Percentiles rank a stretch among this genome's conserved stretches.
phyloP scores from a whole-genome alignment of 148 eudicot genomes.

The Fallopia convolvulus region DNA sequence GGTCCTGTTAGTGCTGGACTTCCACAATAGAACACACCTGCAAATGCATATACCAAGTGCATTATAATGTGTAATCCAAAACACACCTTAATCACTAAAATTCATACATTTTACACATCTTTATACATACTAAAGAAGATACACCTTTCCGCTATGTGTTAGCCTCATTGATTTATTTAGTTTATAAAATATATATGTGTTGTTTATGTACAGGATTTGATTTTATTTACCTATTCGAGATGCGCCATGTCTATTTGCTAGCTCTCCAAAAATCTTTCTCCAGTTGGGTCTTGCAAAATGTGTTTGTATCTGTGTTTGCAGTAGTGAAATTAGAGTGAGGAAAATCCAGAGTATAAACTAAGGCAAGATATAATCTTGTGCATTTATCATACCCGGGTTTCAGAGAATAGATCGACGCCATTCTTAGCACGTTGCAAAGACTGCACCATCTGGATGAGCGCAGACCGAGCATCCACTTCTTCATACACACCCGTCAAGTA shows the following conservation, averaged over 20 bases:
- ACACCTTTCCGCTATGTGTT: too few relatives aligned
- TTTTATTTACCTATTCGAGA: slow-evolving; percentile 53
- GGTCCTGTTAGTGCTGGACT: slow-evolving; percentile 54
- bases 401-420: slow-evolving; percentile 85
- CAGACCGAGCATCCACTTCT: slow-evolving; percentile 98
- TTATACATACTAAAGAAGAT: too few relatives aligned
- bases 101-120: neutral
- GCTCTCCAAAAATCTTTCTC: slow-evolving; percentile 62
- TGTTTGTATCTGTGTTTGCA: slow-evolving; percentile 57
- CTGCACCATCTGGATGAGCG: slow-evolving; percentile 89
- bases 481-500: slow-evolving; percentile 92
- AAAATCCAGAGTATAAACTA: too few relatives aligned
- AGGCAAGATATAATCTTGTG: too few relatives aligned
- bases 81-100: neutral
- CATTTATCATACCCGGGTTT: slow-evolving; percentile 58
- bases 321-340: neutral
- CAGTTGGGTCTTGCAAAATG: slow-evolving; percentile 99
- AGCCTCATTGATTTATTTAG: too few relatives aligned
- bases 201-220: too few relatives aligned
- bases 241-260: slow-evolving; percentile 37
- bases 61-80: too few relatives aligned
- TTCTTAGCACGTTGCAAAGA: slow-evolving; percentile 90
- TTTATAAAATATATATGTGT: too few relatives aligned
- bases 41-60: slow-evolving; percentile 10
- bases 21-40: slow-evolving; percentile 99